These are phyloP conservation scores for Sarcodon aspratus DNA, from an alignment of 768 basidiomycete species.

Conservation along the genomic window DNA sequence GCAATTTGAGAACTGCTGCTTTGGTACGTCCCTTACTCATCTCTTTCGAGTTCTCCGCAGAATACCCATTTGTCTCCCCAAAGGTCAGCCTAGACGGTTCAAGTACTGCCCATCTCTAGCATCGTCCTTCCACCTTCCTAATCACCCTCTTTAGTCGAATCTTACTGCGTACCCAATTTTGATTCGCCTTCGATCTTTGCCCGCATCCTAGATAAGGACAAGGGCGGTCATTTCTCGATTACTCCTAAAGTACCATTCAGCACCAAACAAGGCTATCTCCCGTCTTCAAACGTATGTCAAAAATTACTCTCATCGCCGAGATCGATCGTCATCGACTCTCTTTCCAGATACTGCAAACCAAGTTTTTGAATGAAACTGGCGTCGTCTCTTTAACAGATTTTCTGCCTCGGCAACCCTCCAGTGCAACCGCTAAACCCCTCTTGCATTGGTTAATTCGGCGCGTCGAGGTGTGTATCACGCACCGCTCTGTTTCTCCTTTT, in stretches of 20 bases:
- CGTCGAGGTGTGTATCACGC: slow-evolving; percentile 42
- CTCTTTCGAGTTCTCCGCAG: background rate
- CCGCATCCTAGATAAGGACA: slow-evolving; percentile 78
- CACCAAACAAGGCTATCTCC: slow-evolving; percentile 76
- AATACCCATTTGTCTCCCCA: background rate
- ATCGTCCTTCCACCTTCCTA: background rate
- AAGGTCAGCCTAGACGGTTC: slow-evolving; percentile 75
- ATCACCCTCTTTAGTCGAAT: slow-evolving; percentile 49
- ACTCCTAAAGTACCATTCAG: slow-evolving; percentile 58
- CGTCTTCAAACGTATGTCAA: slow-evolving; percentile 60
- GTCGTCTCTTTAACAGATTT: slow-evolving; percentile 81
- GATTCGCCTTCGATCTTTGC: slow-evolving; percentile 92
- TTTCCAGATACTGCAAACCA: slow-evolving; percentile 70
- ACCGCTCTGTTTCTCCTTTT: background rate
- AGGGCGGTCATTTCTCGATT: slow-evolving; percentile 90
- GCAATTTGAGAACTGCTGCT: slow-evolving; percentile 76
- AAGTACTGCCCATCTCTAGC: slow-evolving; percentile 29
- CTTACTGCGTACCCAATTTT: slow-evolving; percentile 87
- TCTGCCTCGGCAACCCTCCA: slow-evolving; percentile 50
- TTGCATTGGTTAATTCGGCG: slow-evolving; percentile 80
- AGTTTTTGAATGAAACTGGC: slow-evolving; percentile 84
- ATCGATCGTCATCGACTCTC: slow-evolving; percentile 13
- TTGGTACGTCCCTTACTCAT: slow-evolving; percentile 23
- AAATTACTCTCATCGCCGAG: background rate
- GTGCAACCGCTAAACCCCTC: slow-evolving; percentile 41